A percentile compares a stretch with the other conserved stretches of the same genome.
These are phyloP conservation scores for Exobasidium rhododendri DNA, from an alignment of 1,284 basidiomycete genomes.

Conservation along the genomic window DNA sequence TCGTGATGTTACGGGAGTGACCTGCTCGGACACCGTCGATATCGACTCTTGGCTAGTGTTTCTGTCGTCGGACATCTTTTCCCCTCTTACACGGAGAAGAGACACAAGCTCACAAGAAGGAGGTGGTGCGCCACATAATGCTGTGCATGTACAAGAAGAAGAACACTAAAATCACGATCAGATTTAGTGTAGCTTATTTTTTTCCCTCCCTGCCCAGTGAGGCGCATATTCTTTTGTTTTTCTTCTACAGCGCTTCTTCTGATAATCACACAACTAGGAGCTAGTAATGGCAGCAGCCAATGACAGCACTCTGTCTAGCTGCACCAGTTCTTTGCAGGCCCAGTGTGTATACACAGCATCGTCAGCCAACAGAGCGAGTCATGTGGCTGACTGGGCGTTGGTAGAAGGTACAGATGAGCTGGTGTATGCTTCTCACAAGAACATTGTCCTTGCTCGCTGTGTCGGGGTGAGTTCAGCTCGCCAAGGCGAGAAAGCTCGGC, in stretches of 20 bases:
- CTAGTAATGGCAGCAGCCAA: too few relatives aligned
- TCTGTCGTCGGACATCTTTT: neutral
- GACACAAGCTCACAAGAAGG: too few relatives aligned
- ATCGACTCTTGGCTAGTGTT: neutral
- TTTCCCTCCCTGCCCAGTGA: too few relatives aligned
- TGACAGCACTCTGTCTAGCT: neutral
- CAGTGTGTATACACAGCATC: constrained; percentile 41
- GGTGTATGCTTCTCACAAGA: constrained; percentile 43
- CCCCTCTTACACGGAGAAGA: too few relatives aligned
- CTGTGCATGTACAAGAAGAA: too few relatives aligned
- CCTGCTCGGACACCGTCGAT: neutral
- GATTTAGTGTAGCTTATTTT: too few relatives aligned
- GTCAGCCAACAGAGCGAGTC: constrained; percentile 42
- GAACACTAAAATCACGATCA: too few relatives aligned
- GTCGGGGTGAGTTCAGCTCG: constrained; percentile 18
- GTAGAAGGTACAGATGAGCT: constrained; percentile 19
- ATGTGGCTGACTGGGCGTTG: constrained; percentile 42
- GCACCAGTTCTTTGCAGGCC: neutral
- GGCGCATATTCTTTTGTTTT: too few relatives aligned
- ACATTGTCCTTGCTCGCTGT: constrained; percentile 26
- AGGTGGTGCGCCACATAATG: too few relatives aligned
- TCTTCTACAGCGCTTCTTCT: too few relatives aligned
- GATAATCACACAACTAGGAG: too few relatives aligned
- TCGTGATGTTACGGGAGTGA: neutral
- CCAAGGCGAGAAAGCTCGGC: constrained; percentile 21